A percentile compares a stretch with the other conserved stretches of the same genome.
These are phyloP conservation scores for Bimuria novae-zelandiae DNA, from an alignment of 2,329 filamentous ascomycete genomes.

Conservation along the genomic window DNA sequence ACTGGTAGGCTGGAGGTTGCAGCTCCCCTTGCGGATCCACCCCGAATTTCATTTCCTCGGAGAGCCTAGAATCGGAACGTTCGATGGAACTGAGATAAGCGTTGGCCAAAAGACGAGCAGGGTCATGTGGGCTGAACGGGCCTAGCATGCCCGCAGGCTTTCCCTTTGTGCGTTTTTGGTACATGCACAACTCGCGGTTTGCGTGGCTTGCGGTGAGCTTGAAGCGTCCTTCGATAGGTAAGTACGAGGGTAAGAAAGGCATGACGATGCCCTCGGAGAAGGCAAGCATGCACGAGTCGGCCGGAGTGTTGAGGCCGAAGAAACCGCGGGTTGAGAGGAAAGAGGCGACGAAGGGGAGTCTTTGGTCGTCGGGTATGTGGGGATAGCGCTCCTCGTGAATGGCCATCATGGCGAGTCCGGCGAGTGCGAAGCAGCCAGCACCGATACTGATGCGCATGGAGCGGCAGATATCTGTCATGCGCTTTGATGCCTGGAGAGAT, in stretches of 20 bases:
- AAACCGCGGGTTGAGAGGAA: constrained; percentile 54
- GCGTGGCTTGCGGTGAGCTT: constrained; percentile 47
- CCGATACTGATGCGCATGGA: constrained; percentile 47
- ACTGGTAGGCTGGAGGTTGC: constrained; percentile 32
- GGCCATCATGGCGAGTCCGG: constrained; percentile 53
- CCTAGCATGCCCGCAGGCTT: constrained; percentile 18
- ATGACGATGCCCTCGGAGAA: constrained; percentile 54
- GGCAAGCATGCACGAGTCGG: constrained; percentile 53
- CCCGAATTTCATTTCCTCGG: constrained; percentile 28
- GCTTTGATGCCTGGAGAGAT: constrained; percentile 36
- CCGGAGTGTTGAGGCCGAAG: constrained; percentile 44
- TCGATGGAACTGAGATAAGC: constrained; percentile 51
- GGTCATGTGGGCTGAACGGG: constrained; percentile 42
- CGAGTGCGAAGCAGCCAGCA: constrained; percentile 53
- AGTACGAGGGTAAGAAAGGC: constrained; percentile 45
- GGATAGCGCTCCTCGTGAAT: constrained; percentile 45
- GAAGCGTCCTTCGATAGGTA: constrained; percentile 46
- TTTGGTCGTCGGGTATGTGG: constrained; percentile 27
- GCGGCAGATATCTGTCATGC: constrained; percentile 47
- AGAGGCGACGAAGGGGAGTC: constrained; percentile 49
- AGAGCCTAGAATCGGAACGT: constrained; percentile 42
- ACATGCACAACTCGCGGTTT: constrained; percentile 49
- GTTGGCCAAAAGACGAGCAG: constrained; percentile 48
- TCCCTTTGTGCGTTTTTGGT: constrained; percentile 49
- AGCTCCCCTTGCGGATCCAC: constrained; percentile 47